Percentiles rank a stretch among this genome's conserved stretches.
phyloP scores from a whole-genome alignment of 768 basidiomycete genomes.

The Russula lepida region DNA sequence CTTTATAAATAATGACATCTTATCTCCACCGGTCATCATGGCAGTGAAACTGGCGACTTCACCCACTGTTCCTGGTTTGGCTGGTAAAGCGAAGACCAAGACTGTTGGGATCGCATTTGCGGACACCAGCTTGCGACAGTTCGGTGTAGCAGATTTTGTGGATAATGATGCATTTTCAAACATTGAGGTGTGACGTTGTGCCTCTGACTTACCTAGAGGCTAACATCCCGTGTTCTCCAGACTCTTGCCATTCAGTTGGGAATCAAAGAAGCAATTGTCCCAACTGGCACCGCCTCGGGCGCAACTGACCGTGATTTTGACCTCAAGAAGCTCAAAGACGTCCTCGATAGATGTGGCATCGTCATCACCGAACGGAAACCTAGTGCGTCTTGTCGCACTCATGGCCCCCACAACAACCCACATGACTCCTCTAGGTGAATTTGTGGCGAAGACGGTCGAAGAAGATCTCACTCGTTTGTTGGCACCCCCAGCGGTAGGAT shows the following conservation, averaged over 20 bases:
- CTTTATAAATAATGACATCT: conserved; percentile 72
- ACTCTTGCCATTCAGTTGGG: conserved; percentile 92
- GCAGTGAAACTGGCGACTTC: conserved; percentile 69
- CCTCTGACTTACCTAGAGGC: neutral
- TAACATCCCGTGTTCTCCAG: conserved; percentile 33
- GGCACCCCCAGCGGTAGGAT: neutral
- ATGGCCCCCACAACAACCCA: neutral
- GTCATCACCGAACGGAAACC: conserved; percentile 87
- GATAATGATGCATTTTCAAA: conserved; percentile 97
- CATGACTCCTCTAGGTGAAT: conserved; percentile 56
- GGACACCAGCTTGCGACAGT: conserved; percentile 74
- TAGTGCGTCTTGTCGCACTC: conserved; percentile 38
- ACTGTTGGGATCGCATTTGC: conserved; percentile 85
- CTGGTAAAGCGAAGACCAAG: conserved; percentile 50
- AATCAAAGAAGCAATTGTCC: conserved; percentile 90
- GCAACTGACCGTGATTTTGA: conserved; percentile 81
- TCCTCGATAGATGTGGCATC: conserved; percentile 85
- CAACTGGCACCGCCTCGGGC: conserved; percentile 62
- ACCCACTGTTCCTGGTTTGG: conserved; percentile 33
- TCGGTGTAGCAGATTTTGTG: conserved; percentile 86
- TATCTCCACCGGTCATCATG: conserved; percentile 82
- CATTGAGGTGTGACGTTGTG: conserved; percentile 55
- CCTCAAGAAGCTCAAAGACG: conserved; percentile 72
- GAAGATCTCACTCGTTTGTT: conserved; percentile 20
- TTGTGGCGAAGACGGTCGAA: conserved; percentile 31